Percentiles rank a stretch among this genome's conserved stretches.
Evolutionary conservation across 2,329 filamentous ascomycete species (phyloP).

Genomic region (Parascedosporium putredinis): DNA sequence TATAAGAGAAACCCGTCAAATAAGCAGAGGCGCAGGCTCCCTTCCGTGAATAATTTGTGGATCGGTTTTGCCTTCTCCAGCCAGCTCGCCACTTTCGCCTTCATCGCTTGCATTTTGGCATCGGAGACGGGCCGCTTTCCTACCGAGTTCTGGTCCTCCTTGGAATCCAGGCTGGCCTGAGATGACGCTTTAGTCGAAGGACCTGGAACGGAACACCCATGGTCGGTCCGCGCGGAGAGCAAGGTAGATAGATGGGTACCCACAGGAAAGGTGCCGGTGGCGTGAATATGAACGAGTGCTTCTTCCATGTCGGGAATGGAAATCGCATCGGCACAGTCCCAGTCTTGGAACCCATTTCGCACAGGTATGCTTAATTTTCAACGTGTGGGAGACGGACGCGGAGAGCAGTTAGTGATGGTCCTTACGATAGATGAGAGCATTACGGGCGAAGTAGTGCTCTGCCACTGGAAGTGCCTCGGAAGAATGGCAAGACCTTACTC

Average conservation of each 20-base stretch:
- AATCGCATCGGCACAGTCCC: conserved; percentile 80
- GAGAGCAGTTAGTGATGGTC: neutral
- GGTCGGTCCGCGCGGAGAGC: conserved; percentile 18
- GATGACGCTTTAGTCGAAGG: conserved; percentile 6
- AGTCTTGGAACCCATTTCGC: conserved; percentile 59
- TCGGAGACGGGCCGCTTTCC: conserved; percentile 43
- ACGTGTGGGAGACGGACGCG: neutral
- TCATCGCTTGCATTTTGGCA: conserved; percentile 33
- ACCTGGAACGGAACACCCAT: conserved; percentile 14
- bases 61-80: conserved; percentile 33
- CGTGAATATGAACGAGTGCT: conserved; percentile 59
- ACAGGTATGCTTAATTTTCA: conserved; percentile 10
- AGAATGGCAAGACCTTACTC: conserved; percentile 44
- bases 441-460: neutral
- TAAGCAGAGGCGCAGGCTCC: conserved; percentile 48
- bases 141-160: conserved; percentile 51
- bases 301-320: conserved; percentile 57
- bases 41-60: conserved; percentile 21
- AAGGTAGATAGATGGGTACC: conserved; percentile 18
- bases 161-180: conserved; percentile 40
- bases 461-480: too few species aligned
- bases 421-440: neutral
- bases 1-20: conserved; percentile 87
- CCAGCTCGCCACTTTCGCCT: conserved; percentile 36
- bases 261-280: conserved; percentile 55